Evolutionary conservation across 2,329 filamentous ascomycete genomes (phyloP), one percentile per base, ranked within the genome.

Genomic region (Periconia sp.): DNA sequence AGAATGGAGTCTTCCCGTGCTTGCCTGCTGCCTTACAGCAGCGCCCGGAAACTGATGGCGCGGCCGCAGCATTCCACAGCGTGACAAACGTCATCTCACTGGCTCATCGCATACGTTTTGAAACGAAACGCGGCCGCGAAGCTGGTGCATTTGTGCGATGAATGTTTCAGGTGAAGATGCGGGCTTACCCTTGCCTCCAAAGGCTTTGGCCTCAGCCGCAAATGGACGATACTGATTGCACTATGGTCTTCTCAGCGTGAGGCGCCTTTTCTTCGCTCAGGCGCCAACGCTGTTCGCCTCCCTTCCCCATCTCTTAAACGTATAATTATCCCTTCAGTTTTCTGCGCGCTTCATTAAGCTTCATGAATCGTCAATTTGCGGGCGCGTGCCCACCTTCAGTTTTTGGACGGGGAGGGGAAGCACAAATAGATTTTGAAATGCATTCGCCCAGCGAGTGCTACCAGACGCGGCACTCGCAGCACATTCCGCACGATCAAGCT

Each of bases 131-230:
- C 36, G 36, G 36, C 40, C 34, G 28, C 42, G 35, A 52, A 53
- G 51, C 42, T 34, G 43, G 39, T 36, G 46, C 36, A 41, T 40
- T 36, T 26, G 34, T 39, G 34, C 45, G 41, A 40, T 43, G 39
- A 28, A 30, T 17, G 59, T 56, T 63, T 63, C 57, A 60, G 59
- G 59, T 59, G 57, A 60, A 61, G 33, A 43, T 54, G 48, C 47
- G 36, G 40, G 51, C 40, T 56, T 50, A 53, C 48, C 47, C 50
- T 44, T 49, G 36, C 40, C 42, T 48, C 31, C 40, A 35, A 33
- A 48, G 40, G 37, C 36, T 45, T 40, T 35, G 17, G 8, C 21
- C 31, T 43, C 34, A 40, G 37, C 37, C 17, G 24, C 37, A 30
- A 36, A 28, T n/a, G n/a, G n/a, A n/a, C n/a, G n/a, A n/a, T 6